Evolutionary conservation across 805 yeast genomes (phyloP), one percentile per base, ranked within the genome.

Genomic region (Kregervanrija delftensis): DNA sequence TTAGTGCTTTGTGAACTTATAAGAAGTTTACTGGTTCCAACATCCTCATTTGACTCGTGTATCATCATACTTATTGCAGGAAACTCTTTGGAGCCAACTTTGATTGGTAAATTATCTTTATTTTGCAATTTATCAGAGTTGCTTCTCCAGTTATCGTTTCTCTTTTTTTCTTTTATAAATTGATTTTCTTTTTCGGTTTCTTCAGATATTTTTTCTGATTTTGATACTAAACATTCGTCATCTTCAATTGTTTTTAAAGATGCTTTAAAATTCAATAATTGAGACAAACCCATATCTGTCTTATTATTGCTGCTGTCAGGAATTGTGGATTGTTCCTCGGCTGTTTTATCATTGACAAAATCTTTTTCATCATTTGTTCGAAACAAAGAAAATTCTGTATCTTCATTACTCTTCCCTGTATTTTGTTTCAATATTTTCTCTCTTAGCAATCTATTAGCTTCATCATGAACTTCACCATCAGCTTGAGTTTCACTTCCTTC

Each of bases 301-400:
- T 22, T 22, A 22, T 22, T 22, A 22, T 22, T 22, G 28, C 28
- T 22, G 28, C 28, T 22, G 28, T 22, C 28, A 22, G 77, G 59
- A 30, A 58, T 46, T 0, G 58, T 46, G n/a, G 43, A 44, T 14
- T 13, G 28, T 8, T 44, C 52, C 2, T 57, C 43, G 3, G 60
- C 36, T 1, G 61, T 42, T 8, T 63, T 65, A 9, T 57, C 48
- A 14, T 66, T 68, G 2, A 22, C 28, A 22, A 6, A 22, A 5
- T 22, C 28, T 6, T 22, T 22, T 6, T 22, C 28, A 22, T 22
- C 28, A 22, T 22, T 22, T 22, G 28, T 22, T 22, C 8, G 28
- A n/a, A 32, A 11, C 11, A 37, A 9, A 31, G 16, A 31, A 9
- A 34, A 28, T 14, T 31, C 16, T 33, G 33, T 30, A 13, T 43